Base-by-base conservation (phyloP, 1,139 yeast genomes). In the Magnusiomyces clavatus region DNA sequence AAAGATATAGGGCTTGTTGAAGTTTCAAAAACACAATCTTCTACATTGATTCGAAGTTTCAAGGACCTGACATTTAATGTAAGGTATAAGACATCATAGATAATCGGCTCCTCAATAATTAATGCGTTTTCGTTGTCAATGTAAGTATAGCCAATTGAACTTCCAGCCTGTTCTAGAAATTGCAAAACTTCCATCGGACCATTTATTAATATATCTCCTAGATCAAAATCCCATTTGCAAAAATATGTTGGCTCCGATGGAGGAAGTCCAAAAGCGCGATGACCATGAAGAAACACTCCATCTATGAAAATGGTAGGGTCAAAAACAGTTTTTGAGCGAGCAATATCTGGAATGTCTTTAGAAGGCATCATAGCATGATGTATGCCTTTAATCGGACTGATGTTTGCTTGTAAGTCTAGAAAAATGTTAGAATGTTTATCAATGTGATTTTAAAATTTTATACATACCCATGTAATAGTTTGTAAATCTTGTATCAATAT, bases 261-360 rank as follows among this genome's bases (percentile, higher is more conserved):
- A 0, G 96, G 96, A 1, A 88, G 66, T 0, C 98, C 97, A 73
- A 89, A 88, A 82, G 89, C 80, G 62, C 97, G 76, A 64, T 90
- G 96, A 1, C 96, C 92, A 66, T 86, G 95, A 14, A 86, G 75
- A 4, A 76, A 64, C 24, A 89, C 64, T 0, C 89, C 88, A 60
- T 82, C 86, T 48, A 86, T 75, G 12, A 70, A 66, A 13, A 86
- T 59, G 38, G 80, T 78, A 2, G 79, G 73, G 2, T 61, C 58
- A 34, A 45, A 43, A n/a, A 46, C 42, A 12, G 38, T 39, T 31
- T 38, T 45, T 24, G 16, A 19, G 16, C 51, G 46, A 1, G 64
- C 64, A 29, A 62, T 51, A 12, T 65, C 68, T 3, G 61, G 53
- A 12, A 66, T 54, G 2, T 58, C 51, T 3, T 54, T 56, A 3